Evolutionary conservation across 148 eudicot species (phyloP).

Genomic region (Cornus controversa): DNA sequence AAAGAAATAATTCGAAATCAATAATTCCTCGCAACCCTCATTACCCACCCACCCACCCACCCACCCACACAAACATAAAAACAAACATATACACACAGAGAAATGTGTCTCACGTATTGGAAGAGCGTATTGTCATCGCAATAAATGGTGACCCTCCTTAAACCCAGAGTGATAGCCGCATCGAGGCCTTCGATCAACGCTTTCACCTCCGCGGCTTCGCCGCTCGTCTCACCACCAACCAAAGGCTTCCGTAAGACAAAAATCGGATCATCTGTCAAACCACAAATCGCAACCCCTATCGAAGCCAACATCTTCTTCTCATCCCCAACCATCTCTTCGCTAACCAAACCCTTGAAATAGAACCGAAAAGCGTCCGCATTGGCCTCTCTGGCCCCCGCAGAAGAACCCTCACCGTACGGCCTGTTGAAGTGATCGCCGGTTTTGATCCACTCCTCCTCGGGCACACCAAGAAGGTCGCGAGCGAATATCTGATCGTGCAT

Average conservation of each 20-base stretch:
- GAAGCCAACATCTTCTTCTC: conserved; percentile 28
- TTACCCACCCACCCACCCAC: too few relatives aligned
- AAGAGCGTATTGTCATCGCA: conserved; percentile 31
- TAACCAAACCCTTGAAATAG: conserved; percentile 60
- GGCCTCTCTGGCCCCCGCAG: neutral
- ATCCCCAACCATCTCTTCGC: conserved; percentile 31
- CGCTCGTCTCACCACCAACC: conserved; percentile 20
- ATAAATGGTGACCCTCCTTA: conserved; percentile 38
- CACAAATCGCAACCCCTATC: conserved; percentile 57
- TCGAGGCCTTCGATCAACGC: conserved; percentile 63
- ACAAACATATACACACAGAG: too few relatives aligned
- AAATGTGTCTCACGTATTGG: conserved; percentile 38
- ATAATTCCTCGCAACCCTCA: too few relatives aligned
- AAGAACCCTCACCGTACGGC: conserved; percentile 43
- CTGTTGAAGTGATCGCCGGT: conserved; percentile 34
- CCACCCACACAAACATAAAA: too few relatives aligned
- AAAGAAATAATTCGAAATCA: too few relatives aligned
- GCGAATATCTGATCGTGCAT: conserved; percentile 56
- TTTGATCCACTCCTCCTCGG: conserved; percentile 43
- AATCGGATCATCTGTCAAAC: conserved; percentile 39
- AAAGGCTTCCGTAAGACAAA: conserved; percentile 49
- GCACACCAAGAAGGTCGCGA: conserved; percentile 27
- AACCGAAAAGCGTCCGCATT: conserved; percentile 28
- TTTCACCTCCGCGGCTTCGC: conserved; percentile 34
- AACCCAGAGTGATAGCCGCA: conserved; percentile 41